Evolutionary conservation across 768 basidiomycete species (phyloP), one percentile per base, ranked within the genome.

Genomic region (Dendrothele bispora): DNA sequence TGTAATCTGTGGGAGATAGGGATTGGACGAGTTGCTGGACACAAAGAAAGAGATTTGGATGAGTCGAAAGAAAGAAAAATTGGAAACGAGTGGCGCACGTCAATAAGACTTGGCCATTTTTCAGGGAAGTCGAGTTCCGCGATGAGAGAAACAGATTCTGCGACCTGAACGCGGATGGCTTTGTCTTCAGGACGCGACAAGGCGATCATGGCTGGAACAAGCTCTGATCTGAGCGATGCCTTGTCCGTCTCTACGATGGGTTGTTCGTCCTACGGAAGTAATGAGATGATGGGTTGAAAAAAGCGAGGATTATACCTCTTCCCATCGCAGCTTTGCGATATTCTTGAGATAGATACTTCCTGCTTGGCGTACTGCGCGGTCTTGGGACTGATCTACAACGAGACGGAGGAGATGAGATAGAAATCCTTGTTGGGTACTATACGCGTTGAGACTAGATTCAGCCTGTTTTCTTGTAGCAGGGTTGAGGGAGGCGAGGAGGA

Each of bases 291-390:
- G 34, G 29, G 28, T 18, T 24, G 39, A 44, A 36, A 42, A 40
- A 7, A 17, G 25, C 29, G 27, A 51, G 18, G 43, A 4, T 12
- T 2, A 22, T 37, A 91, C 93, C 75, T 94, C 91, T 35, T 84
- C 86, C 94, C 95, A 98, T 69, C 86, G 78, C 22, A 80, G 74
- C 64, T 89, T 93, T 49, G 93, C 79, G 37, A 86, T 77, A 62
- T 98, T 97, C 73, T 98, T 98, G 55, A 97, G 84, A 69, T 89
- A 94, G 27, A 98, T 85, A 43, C 88, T 86, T 2, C 84, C 95
- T 1, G 92, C 82, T 46, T 95, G 82, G 59, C 94, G 73, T 26
- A 89, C 79, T 0, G 88, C 70, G 56, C 83, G 81, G 62, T 87
- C 80, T 51, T 80, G 76, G 10, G 73, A 64, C n/a, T 78, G 64